Conservation (phyloP, 805 yeast species). For the Candida silvatica region DNA sequence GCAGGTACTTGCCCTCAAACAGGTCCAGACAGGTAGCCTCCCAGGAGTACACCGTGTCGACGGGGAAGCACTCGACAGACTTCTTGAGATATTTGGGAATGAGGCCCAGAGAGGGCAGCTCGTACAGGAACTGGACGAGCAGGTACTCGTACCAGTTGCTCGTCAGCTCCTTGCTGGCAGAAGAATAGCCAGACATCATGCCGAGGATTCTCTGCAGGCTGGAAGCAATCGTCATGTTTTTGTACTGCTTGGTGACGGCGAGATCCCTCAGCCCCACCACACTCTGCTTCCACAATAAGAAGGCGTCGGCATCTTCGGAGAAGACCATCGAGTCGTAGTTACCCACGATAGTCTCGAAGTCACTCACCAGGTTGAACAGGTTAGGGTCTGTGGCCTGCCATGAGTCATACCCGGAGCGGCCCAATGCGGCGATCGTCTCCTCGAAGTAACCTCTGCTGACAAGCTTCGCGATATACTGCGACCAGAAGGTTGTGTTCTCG, state of each 20-base stretch:
- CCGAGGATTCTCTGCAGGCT: constrained; percentile 34
- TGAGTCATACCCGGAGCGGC: constrained; percentile 33
- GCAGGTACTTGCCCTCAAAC: constrained; percentile 45
- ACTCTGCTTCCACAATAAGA: constrained; percentile 40
- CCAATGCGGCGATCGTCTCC: constrained; percentile 43
- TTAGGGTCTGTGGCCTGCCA: constrained; percentile 22
- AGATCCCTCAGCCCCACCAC: constrained; percentile 43
- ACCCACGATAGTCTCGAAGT: constrained; percentile 30
- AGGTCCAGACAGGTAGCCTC: constrained; percentile 48
- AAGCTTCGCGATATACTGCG: constrained; percentile 44
- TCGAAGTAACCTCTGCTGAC: constrained; percentile 52
- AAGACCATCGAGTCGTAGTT: constrained; percentile 28
- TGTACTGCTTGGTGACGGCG: constrained; percentile 17
- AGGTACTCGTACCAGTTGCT: constrained; percentile 64
- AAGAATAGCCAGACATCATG: constrained; percentile 37
- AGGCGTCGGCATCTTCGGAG: constrained; percentile 31
- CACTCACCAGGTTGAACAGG: constrained; percentile 30
- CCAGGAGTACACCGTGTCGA: constrained; percentile 37
- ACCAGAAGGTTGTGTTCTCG: constrained; percentile 52
- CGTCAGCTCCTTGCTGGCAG: constrained; percentile 41
- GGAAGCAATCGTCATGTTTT: constrained; percentile 22
- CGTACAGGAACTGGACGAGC: constrained; percentile 32
- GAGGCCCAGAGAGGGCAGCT: constrained; percentile 43
- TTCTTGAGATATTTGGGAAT: constrained; percentile 31
- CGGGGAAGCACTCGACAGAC: constrained; percentile 25